Evolutionary conservation across 169 alveolate genomes (phyloP), one percentile per base, ranked within the genome.

Genomic region (Gregarina niphandrodes): DNA sequence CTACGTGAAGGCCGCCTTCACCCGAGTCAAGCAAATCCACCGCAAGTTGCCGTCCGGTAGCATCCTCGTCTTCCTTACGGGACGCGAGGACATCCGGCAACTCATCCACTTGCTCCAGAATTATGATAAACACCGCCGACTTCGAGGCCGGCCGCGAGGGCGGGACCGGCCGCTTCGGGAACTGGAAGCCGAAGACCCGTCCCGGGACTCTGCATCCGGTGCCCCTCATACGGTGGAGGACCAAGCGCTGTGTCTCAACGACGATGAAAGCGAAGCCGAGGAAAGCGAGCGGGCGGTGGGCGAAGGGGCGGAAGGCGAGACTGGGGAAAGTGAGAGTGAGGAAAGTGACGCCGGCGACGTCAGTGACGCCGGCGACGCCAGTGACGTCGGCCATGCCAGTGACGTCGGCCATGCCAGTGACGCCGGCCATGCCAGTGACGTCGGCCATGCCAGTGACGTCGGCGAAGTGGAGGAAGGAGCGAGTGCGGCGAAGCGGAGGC

Each of bases 41-140:
- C 35, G 58, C 35, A 69, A 64, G 36, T 68, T 93, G 32, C 97
- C 97, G 5, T 78, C 80, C 28, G 99, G 99, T n/a, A 86, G 91
- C 40, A 80, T 93, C 22, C 65, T 93, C 37, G 91, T 89, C 13
- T 92, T 92, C 70, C 61, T 87, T 30, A 82, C 97, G 12, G 95
- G 98, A 2, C 77, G 86, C 53, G 78, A 73, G 36, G 98, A 88
- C 55, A 84, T 88, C 49, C 54, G 68, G 44, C 72, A 61, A 18
- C 66, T 88, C 22, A 73, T 80, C 32, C 56, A 47, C 37, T 29
- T 63, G 53, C 61, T 91, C 24, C 57, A 62, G 11, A 57, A 67
- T 19, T 51, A 47, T 31, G 47, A 49, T 26, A 36, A 7, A 30
- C 24, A 41, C 12, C 12, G n/a, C 23, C 0, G 21, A 18, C 28